These are phyloP conservation scores for Thermothielavioides terrestris DNA, from an alignment of 495 filamentous ascomycete species.

Conservation along the genomic window DNA sequence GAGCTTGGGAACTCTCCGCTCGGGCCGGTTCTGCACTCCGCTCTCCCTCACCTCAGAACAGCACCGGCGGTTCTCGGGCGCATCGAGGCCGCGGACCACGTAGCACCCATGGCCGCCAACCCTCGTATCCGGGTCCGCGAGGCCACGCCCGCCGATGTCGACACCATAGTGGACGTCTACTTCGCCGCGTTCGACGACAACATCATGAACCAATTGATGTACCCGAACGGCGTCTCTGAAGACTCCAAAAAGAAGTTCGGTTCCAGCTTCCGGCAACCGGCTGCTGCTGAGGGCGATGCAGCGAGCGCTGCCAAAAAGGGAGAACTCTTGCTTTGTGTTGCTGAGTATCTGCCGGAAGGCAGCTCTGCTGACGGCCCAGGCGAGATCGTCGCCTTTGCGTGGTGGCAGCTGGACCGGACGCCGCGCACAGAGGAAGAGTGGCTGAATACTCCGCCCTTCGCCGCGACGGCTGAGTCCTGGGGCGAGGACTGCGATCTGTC, in stretches of 20 bases:
- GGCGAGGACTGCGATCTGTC: constrained; percentile 16
- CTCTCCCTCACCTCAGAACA: no score
- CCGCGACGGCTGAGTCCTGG: constrained; percentile 14
- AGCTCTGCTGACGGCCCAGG: constrained; percentile 3
- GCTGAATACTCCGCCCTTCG: constrained; percentile 8
- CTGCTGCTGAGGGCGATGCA: not conserved
- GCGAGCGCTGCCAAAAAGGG: not conserved
- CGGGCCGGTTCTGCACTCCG: not conserved
- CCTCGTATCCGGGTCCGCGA: constrained; percentile 21
- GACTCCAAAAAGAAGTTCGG: constrained; percentile 9
- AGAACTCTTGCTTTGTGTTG: constrained; percentile 14
- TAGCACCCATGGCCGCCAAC: constrained; percentile 9
- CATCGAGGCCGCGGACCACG: not conserved
- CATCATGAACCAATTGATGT: constrained; percentile 21
- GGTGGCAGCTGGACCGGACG: constrained; percentile 16
- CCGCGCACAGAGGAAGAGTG: constrained; percentile 21
- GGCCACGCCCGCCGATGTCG: constrained; percentile 16
- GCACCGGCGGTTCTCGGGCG: no score
- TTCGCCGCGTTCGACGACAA: constrained; percentile 17
- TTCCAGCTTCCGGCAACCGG: constrained; percentile 1
- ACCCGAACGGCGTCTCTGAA: constrained; percentile 13
- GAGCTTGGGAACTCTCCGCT: not conserved
- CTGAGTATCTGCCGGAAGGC: constrained; percentile 17
- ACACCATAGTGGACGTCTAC: constrained; percentile 13
- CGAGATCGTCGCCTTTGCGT: constrained; percentile 23